A percentile compares a stretch with the other conserved stretches of the same genome.
phyloP scores from a whole-genome alignment of 2,329 filamentous ascomycete genomes.

The Cercospora nicotianae region DNA sequence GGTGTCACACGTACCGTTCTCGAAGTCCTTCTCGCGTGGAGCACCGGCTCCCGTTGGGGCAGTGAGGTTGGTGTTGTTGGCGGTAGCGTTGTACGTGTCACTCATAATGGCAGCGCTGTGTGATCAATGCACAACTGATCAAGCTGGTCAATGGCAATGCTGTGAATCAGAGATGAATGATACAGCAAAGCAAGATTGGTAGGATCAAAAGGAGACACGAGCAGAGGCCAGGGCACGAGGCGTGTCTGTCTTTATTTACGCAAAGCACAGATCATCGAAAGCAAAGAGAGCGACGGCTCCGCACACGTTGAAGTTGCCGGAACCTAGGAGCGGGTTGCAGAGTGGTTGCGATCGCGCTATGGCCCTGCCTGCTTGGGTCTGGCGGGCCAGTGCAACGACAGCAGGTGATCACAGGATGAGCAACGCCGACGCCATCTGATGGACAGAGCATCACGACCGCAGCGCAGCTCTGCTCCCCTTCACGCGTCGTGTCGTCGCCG shows the following conservation, averaged over 20 bases:
- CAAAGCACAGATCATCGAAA: conserved; percentile 15
- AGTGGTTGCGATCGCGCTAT: conserved; percentile 21
- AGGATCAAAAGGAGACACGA: conserved; percentile 12
- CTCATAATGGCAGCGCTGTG: conserved; percentile 10
- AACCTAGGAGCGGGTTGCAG: conserved; percentile 14
- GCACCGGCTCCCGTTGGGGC: conserved; percentile 23
- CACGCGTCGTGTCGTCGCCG: conserved; percentile 22
- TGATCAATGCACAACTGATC: background rate
- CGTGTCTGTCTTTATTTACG: conserved; percentile 20
- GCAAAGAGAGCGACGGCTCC: conserved; percentile 13
- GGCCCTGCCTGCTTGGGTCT: conserved; percentile 4
- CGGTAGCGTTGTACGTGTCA: conserved; percentile 30
- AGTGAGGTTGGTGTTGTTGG: conserved; percentile 34
- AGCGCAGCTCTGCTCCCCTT: conserved; percentile 5
- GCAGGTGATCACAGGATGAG: conserved; percentile 7
- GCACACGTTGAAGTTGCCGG: conserved; percentile 18
- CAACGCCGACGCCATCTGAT: conserved; percentile 16
- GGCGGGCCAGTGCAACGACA: conserved; percentile 10
- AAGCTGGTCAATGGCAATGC: background rate
- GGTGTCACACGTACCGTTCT: conserved; percentile 27
- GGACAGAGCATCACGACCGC: conserved; percentile 15
- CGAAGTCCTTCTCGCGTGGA: conserved; percentile 50
- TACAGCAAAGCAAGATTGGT: conserved; percentile 4
- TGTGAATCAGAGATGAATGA: conserved; percentile 3
- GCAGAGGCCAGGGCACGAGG: conserved; percentile 10